Percentiles rank a stretch among this genome's conserved stretches.
phyloP scores from a whole-genome alignment of 306 rosid species.

The Casuarina equisetifolia region DNA sequence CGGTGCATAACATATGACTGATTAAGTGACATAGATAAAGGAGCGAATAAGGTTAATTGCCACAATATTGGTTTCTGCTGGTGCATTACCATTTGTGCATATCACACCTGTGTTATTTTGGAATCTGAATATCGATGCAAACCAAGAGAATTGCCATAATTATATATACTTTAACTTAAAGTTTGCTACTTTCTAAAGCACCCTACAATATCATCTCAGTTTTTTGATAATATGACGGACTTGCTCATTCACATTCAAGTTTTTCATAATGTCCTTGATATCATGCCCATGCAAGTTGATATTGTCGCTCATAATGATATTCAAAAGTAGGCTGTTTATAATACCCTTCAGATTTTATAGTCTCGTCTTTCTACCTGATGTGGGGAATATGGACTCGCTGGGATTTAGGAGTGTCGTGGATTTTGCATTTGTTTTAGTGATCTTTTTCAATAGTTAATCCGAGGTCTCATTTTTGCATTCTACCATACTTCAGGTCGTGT shows the following conservation, averaged over 20 bases:
- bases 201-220: neutral
- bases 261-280: neutral
- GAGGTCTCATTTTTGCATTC: neutral
- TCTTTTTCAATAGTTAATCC: neutral
- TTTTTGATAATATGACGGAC: neutral
- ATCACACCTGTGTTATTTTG: neutral
- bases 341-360: neutral
- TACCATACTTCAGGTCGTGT: constrained; percentile 10
- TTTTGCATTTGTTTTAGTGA: neutral
- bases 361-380: neutral
- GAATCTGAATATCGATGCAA: neutral
- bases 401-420: neutral
- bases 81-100: neutral
- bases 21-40: neutral
- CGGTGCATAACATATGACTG: neutral
- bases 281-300: neutral
- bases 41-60: neutral
- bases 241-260: neutral
- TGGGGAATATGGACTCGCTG: neutral
- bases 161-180: neutral
- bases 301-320: neutral
- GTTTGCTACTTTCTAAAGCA: neutral
- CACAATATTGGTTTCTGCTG: neutral
- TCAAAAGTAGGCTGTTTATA: neutral
- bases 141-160: neutral